Evolutionary conservation across 768 basidiomycete species (phyloP), one percentile per base, ranked within the genome.

Genomic region (Hirschioporus abietinus): DNA sequence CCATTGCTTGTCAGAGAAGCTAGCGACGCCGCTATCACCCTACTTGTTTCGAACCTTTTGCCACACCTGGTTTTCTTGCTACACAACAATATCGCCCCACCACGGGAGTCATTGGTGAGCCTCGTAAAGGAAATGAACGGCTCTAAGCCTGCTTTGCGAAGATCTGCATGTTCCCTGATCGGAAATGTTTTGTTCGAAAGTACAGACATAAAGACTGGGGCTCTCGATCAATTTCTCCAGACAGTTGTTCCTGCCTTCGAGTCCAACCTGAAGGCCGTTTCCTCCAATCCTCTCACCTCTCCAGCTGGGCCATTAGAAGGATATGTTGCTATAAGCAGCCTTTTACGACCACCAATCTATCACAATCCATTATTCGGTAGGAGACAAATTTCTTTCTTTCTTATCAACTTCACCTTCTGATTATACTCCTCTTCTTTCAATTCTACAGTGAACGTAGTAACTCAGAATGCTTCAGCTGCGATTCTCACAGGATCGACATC

Each of bases 301-400:
- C 74, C 82, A 58, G 84, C 82, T 0, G 90, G 90, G 0, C 89
- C 90, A n/a, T 73, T 92, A 58, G 96, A 97, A 72, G 95, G 91
- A 0, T 96, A 95, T 73, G 83, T 95, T 15, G 87, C 92, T 0
- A 74, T 88, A 25, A 84, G 92, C 1, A 76, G 88, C 1, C 76
- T 94, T 9, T 80, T 94, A 7, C 88, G 90, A 0, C 87, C 88
- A 0, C 72, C 42, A 20, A 20, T 90, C 58, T 71, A 81, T 24
- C 77, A 75, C 58, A 82, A 81, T 12, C 81, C 80, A 23, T 76
- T 81, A 69, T 86, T 87, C 66, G 83, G 89, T 91, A 76, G 42
- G 80, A 80, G 58, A 36, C 64, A 59, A 64, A 52, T 68, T 69
- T 65, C 67, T 23, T 66, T n/a, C 52, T 10, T 69, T 64, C 61